Conservation (phyloP, 2,329 filamentous ascomycete genomes). For the Allantophomopsis lycopodina region DNA sequence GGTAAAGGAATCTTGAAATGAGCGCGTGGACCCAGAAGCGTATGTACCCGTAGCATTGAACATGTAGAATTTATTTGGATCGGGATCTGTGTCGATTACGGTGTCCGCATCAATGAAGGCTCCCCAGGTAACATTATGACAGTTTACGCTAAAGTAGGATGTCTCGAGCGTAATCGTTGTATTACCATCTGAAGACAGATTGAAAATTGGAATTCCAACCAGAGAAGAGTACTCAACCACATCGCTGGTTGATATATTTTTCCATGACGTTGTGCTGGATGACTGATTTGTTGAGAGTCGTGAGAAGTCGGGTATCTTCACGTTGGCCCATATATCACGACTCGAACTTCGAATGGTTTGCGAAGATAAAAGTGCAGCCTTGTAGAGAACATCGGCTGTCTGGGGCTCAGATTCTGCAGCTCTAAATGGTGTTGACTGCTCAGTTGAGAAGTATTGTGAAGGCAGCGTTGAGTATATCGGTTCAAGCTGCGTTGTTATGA, state of each 20-base stretch:
- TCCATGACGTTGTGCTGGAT: neutral
- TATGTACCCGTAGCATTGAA: neutral
- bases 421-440: conserved; percentile 7
- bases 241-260: neutral
- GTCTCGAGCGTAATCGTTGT: neutral
- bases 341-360: conserved; percentile 6
- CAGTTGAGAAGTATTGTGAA: conserved; percentile 9
- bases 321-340: conserved; percentile 16
- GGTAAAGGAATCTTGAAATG: neutral
- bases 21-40: neutral
- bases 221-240: neutral
- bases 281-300: conserved; percentile 1
- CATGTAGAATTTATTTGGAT: neutral
- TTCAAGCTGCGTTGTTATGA: conserved; percentile 6
- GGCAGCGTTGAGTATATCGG: conserved; percentile 3
- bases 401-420: conserved; percentile 6
- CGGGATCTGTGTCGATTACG: neutral
- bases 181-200: neutral
- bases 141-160: neutral
- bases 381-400: conserved; percentile 7
- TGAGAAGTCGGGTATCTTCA: conserved; percentile 13
- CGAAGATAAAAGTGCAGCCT: conserved; percentile 9
- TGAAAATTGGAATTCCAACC: neutral
- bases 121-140: neutral
- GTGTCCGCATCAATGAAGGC: neutral